Evolutionary conservation across 1,139 yeast species (phyloP).

Genomic region (Blastobotrys capitulatus): DNA sequence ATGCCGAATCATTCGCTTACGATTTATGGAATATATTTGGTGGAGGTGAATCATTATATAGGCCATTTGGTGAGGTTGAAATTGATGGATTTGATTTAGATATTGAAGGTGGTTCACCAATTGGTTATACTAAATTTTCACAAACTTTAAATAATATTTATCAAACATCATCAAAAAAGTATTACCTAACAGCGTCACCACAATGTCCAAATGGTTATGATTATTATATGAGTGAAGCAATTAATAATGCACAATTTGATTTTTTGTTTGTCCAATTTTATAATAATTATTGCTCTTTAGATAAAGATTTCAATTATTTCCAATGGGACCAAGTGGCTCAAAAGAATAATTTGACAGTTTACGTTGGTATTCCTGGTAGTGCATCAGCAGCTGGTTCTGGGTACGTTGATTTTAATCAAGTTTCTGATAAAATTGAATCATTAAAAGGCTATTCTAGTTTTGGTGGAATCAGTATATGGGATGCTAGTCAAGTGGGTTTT

Average conservation of each 20-base stretch:
- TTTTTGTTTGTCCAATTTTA: constrained; percentile 90
- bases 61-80: constrained; percentile 69
- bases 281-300: constrained; percentile 69
- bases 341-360: constrained; percentile 55
- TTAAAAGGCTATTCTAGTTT: no score
- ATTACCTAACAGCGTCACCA: constrained; percentile 86
- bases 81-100: constrained; percentile 70
- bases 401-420: constrained; percentile 25
- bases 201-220: constrained; percentile 73
- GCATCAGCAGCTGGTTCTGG: constrained; percentile 65
- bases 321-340: constrained; percentile 72
- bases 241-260: constrained; percentile 61
- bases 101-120: constrained; percentile 49
- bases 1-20: constrained; percentile 64
- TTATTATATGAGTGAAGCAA: constrained; percentile 64
- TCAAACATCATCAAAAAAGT: constrained; percentile 32
- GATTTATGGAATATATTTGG: constrained; percentile 84
- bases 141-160: constrained; percentile 60
- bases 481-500: no score
- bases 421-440: no score
- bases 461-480: no score
- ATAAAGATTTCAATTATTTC: constrained; percentile 65
- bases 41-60: constrained; percentile 54
- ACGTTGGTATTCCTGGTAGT: constrained; percentile 46
- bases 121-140: constrained; percentile 51